Base-by-base conservation (phyloP, 306 rosid species). In the Quercus variabilis region DNA sequence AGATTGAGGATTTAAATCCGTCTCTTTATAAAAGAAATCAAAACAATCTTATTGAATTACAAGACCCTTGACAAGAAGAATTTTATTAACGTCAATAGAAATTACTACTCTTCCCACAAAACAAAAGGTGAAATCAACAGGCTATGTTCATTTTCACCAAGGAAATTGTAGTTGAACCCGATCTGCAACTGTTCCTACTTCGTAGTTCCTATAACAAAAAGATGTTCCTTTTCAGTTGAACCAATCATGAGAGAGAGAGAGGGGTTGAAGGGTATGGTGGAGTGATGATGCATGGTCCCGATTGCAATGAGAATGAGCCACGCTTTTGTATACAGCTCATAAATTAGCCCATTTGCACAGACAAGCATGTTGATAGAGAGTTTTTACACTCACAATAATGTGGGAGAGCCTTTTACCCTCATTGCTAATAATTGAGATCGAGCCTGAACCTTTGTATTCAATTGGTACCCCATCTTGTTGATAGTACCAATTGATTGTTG, bases 311-410 rank as follows among this genome's bases (percentile, higher is more conserved):
- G 60, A 59, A 20, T 43, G 49, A 41, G 75, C 56, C 43, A 67
- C 6, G 55, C 52, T 58, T 85, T 81, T 77, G 77, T 71, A 69
- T 74, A 59, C 71, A 76, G 43, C 78, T 76, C 76, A 82, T 77
- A 33, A 49, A 72, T 12, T 21, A 83, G 20, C 60, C 55, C 21
- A 74, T 56, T 43, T 85, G 90, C 87, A 35, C 91, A 86, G 87
- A 88, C 91, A 85, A 88, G 90, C 88, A 88, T 84, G 97, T 83
- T 84, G 89, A 87, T 82, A 30, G 81, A 52, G 73, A 78, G 55
- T 62, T 79, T 78, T 38, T 77, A 73, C 4, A 73, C 3, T 73
- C 85, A 83, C 72, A 72, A 79, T 78, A 81, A 79, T 78, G 79
- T 55, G 79, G 73, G 59, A 12, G 15, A 76, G 46, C 70, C 63